Evolutionary conservation across 140 eudicot genomes (phyloP).

Genomic region (Ambrosia hybrid): DNA sequence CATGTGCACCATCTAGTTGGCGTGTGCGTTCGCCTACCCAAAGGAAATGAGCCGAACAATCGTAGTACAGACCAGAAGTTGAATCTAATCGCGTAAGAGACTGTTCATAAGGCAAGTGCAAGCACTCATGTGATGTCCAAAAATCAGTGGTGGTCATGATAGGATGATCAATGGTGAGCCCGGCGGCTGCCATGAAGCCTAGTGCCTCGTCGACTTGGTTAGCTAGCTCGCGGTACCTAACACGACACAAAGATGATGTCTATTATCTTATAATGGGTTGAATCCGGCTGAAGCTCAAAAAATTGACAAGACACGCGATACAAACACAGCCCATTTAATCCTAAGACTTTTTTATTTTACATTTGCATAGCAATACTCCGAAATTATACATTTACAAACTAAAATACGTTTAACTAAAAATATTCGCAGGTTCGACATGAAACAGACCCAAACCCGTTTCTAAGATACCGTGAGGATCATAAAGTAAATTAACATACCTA

Average conservation of each 20-base stretch:
- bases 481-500: slow-evolving; percentile 34
- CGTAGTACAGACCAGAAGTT: slow-evolving; percentile 62
- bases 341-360: neutral
- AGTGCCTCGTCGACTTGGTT: slow-evolving; percentile 72
- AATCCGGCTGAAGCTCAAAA: too few relatives aligned
- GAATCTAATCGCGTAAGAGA: slow-evolving; percentile 62
- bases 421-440: too few relatives aligned
- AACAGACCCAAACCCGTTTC: neutral
- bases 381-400: too few relatives aligned
- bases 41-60: slow-evolving; percentile 69
- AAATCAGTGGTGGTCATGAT: slow-evolving; percentile 16
- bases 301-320: too few relatives aligned
- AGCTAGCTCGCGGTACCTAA: slow-evolving; percentile 65
- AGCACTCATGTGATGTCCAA: slow-evolving; percentile 46
- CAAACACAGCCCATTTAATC: neutral
- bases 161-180: slow-evolving; percentile 64
- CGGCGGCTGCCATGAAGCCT: slow-evolving; percentile 71
- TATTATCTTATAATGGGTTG: neutral
- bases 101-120: slow-evolving; percentile 68
- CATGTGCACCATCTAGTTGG: slow-evolving; percentile 35
- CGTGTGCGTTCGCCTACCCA: slow-evolving; percentile 67
- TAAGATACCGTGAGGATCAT: slow-evolving; percentile 30
- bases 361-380: neutral
- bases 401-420: too few relatives aligned
- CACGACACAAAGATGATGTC: neutral